A percentile compares a stretch with the other conserved stretches of the same genome.
These are phyloP conservation scores for Brassica juncea DNA, from an alignment of 345 rosid genomes.

Conservation along the genomic window DNA sequence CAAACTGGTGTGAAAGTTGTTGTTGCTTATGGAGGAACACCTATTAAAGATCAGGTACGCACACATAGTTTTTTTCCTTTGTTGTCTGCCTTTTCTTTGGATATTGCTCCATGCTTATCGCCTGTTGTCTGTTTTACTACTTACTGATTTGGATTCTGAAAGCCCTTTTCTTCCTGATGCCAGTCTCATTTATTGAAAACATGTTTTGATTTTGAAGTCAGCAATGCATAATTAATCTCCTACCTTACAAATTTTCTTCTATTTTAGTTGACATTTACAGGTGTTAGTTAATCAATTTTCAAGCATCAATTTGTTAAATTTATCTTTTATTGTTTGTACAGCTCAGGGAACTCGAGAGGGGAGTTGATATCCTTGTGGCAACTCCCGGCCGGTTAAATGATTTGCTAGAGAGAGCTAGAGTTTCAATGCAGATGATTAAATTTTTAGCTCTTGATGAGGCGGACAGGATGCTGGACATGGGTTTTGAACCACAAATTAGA, in stretches of 20 bases:
- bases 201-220: not conserved
- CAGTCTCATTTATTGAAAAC: constrained; percentile 1
- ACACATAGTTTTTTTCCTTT: not conserved
- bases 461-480: constrained; percentile 61
- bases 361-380: constrained; percentile 3
- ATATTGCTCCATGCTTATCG: not conserved
- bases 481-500: constrained; percentile 98
- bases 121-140: not conserved
- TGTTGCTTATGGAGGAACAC: constrained; percentile 99
- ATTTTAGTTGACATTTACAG: not conserved
- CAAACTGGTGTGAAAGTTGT: constrained; percentile 99
- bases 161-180: not conserved
- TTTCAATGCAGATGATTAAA: not conserved
- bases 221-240: not conserved
- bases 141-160: constrained; percentile 16
- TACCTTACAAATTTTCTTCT: not conserved
- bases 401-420: not conserved
- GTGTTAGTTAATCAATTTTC: constrained; percentile 7
- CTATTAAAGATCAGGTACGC: constrained; percentile 88
- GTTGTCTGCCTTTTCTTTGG: not conserved
- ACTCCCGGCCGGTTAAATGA: not conserved
- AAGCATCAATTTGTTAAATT: constrained; percentile 11
- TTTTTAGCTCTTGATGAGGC: not conserved
- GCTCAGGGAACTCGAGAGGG: constrained; percentile 39
- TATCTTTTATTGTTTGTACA: constrained; percentile 42